Evolutionary conservation across 2,329 filamentous ascomycete genomes (phyloP).

Genomic region (Lachnum nothofagi): DNA sequence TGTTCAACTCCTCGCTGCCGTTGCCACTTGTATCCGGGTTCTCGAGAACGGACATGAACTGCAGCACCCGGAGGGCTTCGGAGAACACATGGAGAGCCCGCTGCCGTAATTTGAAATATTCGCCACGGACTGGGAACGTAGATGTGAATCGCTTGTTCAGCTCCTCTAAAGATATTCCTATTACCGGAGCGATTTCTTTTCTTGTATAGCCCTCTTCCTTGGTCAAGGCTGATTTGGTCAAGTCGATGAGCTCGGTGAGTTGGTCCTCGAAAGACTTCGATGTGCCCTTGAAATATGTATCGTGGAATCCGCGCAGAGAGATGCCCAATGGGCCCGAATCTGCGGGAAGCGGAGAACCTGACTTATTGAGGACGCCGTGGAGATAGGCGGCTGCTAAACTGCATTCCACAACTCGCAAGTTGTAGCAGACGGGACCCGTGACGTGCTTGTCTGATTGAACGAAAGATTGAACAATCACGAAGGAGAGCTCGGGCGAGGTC

Average conservation of each 20-base stretch:
- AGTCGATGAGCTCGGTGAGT: slow-evolving; percentile 64
- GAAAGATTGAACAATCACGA: slow-evolving; percentile 91
- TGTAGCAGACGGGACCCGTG: slow-evolving; percentile 91
- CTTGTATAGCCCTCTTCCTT: slow-evolving; percentile 82
- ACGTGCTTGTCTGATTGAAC: slow-evolving; percentile 92
- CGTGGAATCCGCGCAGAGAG: slow-evolving; percentile 81
- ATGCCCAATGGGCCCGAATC: slow-evolving; percentile 80
- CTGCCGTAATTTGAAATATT: slow-evolving; percentile 80
- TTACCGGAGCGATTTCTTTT: slow-evolving; percentile 70
- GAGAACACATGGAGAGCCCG: slow-evolving; percentile 85
- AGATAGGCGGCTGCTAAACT: slow-evolving; percentile 74
- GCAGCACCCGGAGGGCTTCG: slow-evolving; percentile 79
- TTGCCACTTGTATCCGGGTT: slow-evolving; percentile 33
- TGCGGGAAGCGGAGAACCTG: slow-evolving; percentile 57
- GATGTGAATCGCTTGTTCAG: slow-evolving; percentile 76
- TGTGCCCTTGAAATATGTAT: slow-evolving; percentile 59
- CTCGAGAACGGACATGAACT: slow-evolving; percentile 75
- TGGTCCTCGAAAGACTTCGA: slow-evolving; percentile 53
- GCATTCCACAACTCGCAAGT: slow-evolving; percentile 92
- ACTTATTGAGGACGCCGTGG: slow-evolving; percentile 52
- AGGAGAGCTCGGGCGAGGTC: slow-evolving; percentile 76
- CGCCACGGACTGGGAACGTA: slow-evolving; percentile 82
- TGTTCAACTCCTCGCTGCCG: slow-evolving; percentile 52
- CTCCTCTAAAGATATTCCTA: slow-evolving; percentile 64
- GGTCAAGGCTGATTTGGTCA: slow-evolving; percentile 66